phyloP scores from a whole-genome alignment of 768 basidiomycete genomes.

The Mycena polygramma region DNA sequence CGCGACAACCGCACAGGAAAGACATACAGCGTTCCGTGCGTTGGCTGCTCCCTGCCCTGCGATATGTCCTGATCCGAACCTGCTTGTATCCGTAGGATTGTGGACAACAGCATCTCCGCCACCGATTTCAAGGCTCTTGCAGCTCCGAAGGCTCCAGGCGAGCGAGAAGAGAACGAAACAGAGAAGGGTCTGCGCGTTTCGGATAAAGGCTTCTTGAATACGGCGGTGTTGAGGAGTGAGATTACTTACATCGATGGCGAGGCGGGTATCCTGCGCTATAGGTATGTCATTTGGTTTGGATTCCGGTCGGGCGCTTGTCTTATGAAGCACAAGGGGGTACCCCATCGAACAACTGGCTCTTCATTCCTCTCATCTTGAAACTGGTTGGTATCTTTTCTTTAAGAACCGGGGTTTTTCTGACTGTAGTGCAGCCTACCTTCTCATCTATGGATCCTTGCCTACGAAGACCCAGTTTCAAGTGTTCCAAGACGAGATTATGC shows the following conservation, averaged over 20 bases:
- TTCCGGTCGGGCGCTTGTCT: neutral
- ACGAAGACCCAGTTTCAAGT: constrained; percentile 66
- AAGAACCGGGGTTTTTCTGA: constrained; percentile 6
- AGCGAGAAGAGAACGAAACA: constrained; percentile 86
- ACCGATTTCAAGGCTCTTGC: constrained; percentile 85
- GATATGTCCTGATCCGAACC: constrained; percentile 5
- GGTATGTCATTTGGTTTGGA: constrained; percentile 52
- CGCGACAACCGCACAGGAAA: constrained; percentile 90
- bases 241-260: constrained; percentile 96
- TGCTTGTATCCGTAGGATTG: constrained; percentile 64
- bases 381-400: constrained; percentile 47
- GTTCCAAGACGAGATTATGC: constrained; percentile 84
- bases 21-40: constrained; percentile 80
- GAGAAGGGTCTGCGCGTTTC: constrained; percentile 83
- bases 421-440: constrained; percentile 71
- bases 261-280: constrained; percentile 84
- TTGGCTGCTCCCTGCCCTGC: constrained; percentile 27
- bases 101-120: constrained; percentile 83
- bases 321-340: constrained; percentile 74
- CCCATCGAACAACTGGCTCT: constrained; percentile 93
- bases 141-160: constrained; percentile 67
- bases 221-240: constrained; percentile 81
- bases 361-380: constrained; percentile 85
- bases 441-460: constrained; percentile 90
- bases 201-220: constrained; percentile 88